phyloP scores from a whole-genome alignment of 2,329 filamentous ascomycete genomes.

The Arthrobotrys sphaeroides region DNA sequence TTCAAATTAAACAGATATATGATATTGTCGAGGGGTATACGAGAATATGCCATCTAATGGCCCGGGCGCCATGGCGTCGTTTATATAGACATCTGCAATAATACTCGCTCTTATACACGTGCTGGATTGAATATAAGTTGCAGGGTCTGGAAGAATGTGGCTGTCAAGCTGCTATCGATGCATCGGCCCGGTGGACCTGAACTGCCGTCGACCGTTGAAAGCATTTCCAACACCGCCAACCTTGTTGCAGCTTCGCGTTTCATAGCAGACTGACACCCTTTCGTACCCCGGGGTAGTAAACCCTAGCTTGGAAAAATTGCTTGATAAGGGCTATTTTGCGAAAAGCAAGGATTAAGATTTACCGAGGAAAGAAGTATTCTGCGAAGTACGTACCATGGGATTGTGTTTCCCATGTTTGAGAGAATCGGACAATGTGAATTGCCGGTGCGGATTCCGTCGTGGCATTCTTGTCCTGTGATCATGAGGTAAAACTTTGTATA shows the following conservation, averaged over 20 bases:
- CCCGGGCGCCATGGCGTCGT: background rate
- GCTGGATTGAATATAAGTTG: background rate
- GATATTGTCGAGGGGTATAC: no score
- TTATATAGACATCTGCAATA: background rate
- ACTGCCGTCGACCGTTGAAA: constrained; percentile 6
- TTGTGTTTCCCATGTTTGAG: background rate
- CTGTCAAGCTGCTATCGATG: background rate
- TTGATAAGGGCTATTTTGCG: background rate
- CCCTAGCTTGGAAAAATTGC: background rate
- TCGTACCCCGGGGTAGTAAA: no score
- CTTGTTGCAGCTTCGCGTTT: constrained; percentile 8
- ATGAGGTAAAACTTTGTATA: no score
- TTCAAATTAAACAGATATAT: no score
- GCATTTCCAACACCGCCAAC: background rate
- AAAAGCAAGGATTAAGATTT: background rate
- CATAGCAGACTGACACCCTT: no score
- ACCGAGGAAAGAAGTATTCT: background rate
- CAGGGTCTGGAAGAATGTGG: background rate
- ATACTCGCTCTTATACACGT: background rate
- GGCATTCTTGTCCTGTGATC: background rate
- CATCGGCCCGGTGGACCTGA: constrained; percentile 10
- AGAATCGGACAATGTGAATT: background rate
- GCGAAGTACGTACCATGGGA: background rate
- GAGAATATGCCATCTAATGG: background rate
- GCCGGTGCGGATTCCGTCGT: constrained; percentile 3